Conservation (phyloP, 148 eudicot genomes). For the Arbutus unedo region DNA sequence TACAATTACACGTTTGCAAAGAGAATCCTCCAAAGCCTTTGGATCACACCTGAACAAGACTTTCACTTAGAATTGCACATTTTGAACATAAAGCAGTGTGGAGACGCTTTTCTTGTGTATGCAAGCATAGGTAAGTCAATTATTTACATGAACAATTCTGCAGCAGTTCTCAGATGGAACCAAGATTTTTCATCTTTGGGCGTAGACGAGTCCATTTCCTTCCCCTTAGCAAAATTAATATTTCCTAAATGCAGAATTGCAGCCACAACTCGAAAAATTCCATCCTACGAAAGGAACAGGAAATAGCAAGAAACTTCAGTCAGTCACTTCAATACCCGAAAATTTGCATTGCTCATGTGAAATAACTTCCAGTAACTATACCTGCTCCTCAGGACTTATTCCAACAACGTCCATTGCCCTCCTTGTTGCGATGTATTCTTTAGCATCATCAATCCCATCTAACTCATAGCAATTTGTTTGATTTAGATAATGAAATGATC, state of each 20-base stretch:
- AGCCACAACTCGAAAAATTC: conserved; percentile 90
- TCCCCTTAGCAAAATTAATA: conserved; percentile 85
- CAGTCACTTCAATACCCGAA: conserved; percentile 2
- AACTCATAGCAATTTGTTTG: conserved; percentile 83
- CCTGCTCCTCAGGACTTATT: conserved; percentile 88
- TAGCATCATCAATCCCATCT: conserved; percentile 82
- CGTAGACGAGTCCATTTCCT: conserved; percentile 83
- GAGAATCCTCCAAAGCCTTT: conserved; percentile 81
- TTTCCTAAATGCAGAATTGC: conserved; percentile 96
- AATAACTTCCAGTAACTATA: conserved; percentile 19
- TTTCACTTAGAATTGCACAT: conserved; percentile 12
- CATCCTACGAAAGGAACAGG: conserved; percentile 59
- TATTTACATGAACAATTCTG: conserved; percentile 85
- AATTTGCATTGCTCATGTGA: conserved; percentile 12
- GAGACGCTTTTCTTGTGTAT: not conserved
- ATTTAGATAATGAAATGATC: conserved; percentile 84
- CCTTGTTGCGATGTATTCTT: conserved; percentile 84
- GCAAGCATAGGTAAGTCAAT: conserved; percentile 14
- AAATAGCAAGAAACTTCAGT: conserved; percentile 15
- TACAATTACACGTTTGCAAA: conserved; percentile 88
- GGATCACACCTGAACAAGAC: conserved; percentile 74
- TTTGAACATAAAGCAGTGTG: not conserved
- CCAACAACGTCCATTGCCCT: conserved; percentile 99
- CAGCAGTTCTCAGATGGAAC: conserved; percentile 84
- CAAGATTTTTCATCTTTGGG: conserved; percentile 96